Conservation (phyloP, 768 basidiomycete species). For the Pholiota conissans region DNA sequence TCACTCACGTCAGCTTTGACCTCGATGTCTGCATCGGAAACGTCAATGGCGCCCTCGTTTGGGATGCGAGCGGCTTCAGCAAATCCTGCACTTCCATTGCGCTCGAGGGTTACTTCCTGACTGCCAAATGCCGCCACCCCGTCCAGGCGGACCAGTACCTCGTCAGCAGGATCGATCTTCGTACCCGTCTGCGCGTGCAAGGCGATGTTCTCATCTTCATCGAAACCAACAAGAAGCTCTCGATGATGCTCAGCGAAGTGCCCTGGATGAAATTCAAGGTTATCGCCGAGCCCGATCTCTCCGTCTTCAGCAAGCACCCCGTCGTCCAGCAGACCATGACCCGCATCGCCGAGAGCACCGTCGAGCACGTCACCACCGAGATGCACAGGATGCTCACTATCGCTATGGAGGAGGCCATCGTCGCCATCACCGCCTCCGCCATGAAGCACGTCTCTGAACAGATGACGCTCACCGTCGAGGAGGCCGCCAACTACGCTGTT, state of each 20-base stretch:
- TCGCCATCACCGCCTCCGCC: slow-evolving; percentile 17
- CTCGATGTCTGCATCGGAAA: slow-evolving; percentile 17
- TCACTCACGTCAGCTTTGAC: slow-evolving; percentile 15
- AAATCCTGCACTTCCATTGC: slow-evolving; percentile 13
- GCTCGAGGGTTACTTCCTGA: slow-evolving; percentile 16
- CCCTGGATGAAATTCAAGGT: slow-evolving; percentile 30
- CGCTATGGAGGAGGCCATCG: slow-evolving; percentile 20
- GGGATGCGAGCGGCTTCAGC: slow-evolving; percentile 15
- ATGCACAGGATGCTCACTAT: slow-evolving; percentile 20
- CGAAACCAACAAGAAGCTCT: slow-evolving; percentile 21
- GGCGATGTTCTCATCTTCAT: slow-evolving; percentile 17
- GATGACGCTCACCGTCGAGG: slow-evolving; percentile 14
- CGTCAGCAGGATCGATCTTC: slow-evolving; percentile 15
- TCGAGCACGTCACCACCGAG: slow-evolving; percentile 17
- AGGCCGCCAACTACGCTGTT: slow-evolving; percentile 11
- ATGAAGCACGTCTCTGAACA: slow-evolving; percentile 17
- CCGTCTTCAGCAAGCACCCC: slow-evolving; percentile 19
- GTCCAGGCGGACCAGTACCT: slow-evolving; percentile 11
- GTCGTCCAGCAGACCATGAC: slow-evolving; percentile 20
- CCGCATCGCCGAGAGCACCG: slow-evolving; percentile 21
- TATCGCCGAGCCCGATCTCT: slow-evolving; percentile 24
- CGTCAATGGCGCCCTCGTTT: slow-evolving; percentile 15
- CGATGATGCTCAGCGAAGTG: slow-evolving; percentile 23
- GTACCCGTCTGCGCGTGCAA: slow-evolving; percentile 15
- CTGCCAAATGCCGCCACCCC: slow-evolving; percentile 13